Base-by-base conservation (phyloP, 345 rosid species). In the Gossypium arboreum region DNA sequence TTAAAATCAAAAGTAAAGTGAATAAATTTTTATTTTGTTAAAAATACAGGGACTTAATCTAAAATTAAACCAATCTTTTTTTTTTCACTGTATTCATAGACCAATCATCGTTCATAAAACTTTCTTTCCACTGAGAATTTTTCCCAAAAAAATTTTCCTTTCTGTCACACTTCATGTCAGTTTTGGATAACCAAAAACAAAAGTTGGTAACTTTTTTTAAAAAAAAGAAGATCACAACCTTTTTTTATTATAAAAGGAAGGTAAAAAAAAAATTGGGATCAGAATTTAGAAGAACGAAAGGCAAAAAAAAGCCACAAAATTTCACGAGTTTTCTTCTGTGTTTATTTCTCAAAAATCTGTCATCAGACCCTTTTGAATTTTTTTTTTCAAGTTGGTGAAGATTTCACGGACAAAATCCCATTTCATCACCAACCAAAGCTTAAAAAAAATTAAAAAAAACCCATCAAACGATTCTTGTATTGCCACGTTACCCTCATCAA, bases 331-430 rank as follows among this genome's bases (percentile, higher is more conserved):
- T 48, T 77, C 70, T 44, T 50, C 58, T 73, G 76, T 78, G 68
- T 79, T 71, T 64, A 75, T 75, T 52, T 63, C 78, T 76, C 45
- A 24, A 9, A 59, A 34, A 34, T 43, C 58, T 29, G 17, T 52
- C 56, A 25, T 69, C 55, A 22, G 18, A 45, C 41, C 41, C 41
- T 34, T 34, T 34, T 34, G 41, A 45, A 68, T 34, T 12, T 66
- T 51, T 55, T 29, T 51, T 20, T 45, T 74, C 73, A 65, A 79
- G 76, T 76, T 61, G 88, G 88, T 85, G 74, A 71, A 75, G 68
- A 65, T 77, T 77, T 86, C 89, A 86, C 91, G 88, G 77, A 84
- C 75, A 61, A 74, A 57, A 50, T 9, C 83, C 68, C 73, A 80
- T 75, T 73, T 80, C 79, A 78, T 70, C 82, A 73, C 86, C 78